These are phyloP conservation scores for Beta lomatogona DNA, from an alignment of 179 eudicot genomes.

Conservation along the genomic window DNA sequence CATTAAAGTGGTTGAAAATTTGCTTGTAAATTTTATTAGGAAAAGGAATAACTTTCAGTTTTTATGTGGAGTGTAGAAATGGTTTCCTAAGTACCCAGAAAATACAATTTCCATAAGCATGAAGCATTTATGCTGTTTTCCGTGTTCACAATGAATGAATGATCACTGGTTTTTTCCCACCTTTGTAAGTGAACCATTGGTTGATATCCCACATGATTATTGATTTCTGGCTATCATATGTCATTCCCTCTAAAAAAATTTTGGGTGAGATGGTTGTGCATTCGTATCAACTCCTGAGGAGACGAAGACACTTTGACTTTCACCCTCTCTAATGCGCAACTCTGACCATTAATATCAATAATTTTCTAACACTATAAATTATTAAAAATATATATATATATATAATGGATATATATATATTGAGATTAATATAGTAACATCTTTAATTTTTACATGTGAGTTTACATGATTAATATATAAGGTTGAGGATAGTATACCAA, in stretches of 20 bases:
- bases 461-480: too few relatives aligned
- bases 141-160: background rate
- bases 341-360: too few relatives aligned
- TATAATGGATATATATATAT: too few relatives aligned
- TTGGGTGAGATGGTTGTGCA: background rate
- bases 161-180: background rate
- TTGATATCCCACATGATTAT: background rate
- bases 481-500: too few relatives aligned
- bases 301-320: too few relatives aligned
- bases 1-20: background rate
- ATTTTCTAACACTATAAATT: too few relatives aligned
- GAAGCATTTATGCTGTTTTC: background rate
- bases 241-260: background rate
- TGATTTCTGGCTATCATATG: background rate
- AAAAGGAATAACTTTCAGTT: background rate
- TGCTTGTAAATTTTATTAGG: background rate
- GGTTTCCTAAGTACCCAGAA: too few relatives aligned
- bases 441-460: too few relatives aligned
- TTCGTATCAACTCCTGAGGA: background rate
- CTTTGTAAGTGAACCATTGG: background rate
- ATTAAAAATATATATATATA: too few relatives aligned
- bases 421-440: too few relatives aligned
- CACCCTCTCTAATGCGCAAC: too few relatives aligned
- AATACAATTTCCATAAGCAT: background rate
- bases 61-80: too few relatives aligned